Conservation (phyloP, 2,329 filamentous ascomycete genomes). For the Coniochaeta sp. region DNA sequence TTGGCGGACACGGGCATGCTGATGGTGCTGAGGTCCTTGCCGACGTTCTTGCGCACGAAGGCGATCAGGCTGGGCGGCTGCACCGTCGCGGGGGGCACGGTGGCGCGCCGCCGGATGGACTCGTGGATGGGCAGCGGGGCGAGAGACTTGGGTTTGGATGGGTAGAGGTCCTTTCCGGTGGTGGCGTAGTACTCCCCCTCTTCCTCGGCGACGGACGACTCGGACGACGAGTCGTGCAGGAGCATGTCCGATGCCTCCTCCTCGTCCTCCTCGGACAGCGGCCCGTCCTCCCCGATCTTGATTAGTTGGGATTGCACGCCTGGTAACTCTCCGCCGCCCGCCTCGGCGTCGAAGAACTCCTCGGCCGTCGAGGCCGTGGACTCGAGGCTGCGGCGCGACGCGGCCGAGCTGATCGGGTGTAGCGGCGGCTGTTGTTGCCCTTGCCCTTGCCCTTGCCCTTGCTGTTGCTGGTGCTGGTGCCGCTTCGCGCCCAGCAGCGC, state of each 20-base stretch:
- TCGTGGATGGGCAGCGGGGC: conserved; percentile 67
- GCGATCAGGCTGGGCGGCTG: conserved; percentile 86
- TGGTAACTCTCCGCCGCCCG: conserved; percentile 49
- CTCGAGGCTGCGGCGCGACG: conserved; percentile 17
- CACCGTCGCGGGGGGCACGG: conserved; percentile 66
- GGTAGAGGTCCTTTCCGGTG: conserved; percentile 60
- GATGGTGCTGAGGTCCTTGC: conserved; percentile 93
- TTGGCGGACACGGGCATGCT: conserved; percentile 97
- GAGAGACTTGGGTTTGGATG: conserved; percentile 67
- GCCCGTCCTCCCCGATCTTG: conserved; percentile 63
- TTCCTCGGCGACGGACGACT: conserved; percentile 52
- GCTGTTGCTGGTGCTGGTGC: too few relatives aligned
- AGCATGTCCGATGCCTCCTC: too few relatives aligned
- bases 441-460: too few relatives aligned
- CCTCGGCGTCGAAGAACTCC: conserved; percentile 92
- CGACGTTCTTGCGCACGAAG: conserved; percentile 93
- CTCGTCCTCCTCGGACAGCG: conserved; percentile 48
- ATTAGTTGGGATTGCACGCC: conserved; percentile 56
- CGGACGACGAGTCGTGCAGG: conserved; percentile 46
- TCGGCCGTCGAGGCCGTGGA: conserved; percentile 53
- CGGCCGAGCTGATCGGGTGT: too few relatives aligned
- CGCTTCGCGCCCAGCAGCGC: conserved; percentile 69
- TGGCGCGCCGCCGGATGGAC: conserved; percentile 57
- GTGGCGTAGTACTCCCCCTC: conserved; percentile 45
- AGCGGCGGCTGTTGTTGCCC: too few relatives aligned